A percentile compares a stretch with the other conserved stretches of the same genome.
Evolutionary conservation across 495 filamentous ascomycete species (phyloP).

Genomic region (Astrothelium subdiscretum): DNA sequence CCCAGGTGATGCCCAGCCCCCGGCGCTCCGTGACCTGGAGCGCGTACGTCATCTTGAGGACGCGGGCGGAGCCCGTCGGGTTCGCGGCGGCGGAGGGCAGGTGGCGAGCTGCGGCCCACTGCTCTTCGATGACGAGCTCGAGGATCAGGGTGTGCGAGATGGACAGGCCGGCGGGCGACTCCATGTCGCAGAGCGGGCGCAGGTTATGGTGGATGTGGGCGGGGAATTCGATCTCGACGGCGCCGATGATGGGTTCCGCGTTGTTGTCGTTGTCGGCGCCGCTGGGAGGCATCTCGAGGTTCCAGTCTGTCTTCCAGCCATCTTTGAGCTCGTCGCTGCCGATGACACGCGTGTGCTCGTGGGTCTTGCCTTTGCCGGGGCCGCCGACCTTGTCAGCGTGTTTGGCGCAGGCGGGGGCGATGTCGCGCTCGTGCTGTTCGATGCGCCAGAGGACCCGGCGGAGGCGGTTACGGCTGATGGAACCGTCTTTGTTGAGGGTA

Average conservation of each 20-base stretch:
- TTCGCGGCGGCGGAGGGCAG: constrained; percentile 43
- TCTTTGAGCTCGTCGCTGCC: constrained; percentile 61
- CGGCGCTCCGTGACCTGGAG: constrained; percentile 67
- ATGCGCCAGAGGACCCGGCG: constrained; percentile 88
- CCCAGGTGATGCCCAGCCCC: constrained; percentile 91
- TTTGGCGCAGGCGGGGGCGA: constrained; percentile 70
- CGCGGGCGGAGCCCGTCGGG: constrained; percentile 81
- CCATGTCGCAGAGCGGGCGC: constrained; percentile 68
- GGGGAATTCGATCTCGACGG: constrained; percentile 73
- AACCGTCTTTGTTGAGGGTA: constrained; percentile 37
- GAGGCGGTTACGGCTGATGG: constrained; percentile 70
- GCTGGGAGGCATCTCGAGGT: constrained; percentile 2
- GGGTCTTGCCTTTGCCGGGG: constrained; percentile 61
- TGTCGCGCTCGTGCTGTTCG: constrained; percentile 68
- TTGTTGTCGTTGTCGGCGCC: constrained; percentile 34
- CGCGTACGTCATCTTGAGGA: constrained; percentile 87
- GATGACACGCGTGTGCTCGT: constrained; percentile 65
- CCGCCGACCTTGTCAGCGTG: constrained; percentile 64
- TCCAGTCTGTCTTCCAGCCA: constrained; percentile 93
- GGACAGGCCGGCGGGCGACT: constrained; percentile 62
- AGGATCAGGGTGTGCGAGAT: constrained; percentile 77
- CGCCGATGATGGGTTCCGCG: constrained; percentile 33
- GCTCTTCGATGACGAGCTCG: constrained; percentile 90
- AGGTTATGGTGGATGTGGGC: constrained; percentile 49
- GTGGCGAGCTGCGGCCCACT: constrained; percentile 64